phyloP scores from a whole-genome alignment of 768 basidiomycete genomes.

The Pleurotus citrinopileatus region DNA sequence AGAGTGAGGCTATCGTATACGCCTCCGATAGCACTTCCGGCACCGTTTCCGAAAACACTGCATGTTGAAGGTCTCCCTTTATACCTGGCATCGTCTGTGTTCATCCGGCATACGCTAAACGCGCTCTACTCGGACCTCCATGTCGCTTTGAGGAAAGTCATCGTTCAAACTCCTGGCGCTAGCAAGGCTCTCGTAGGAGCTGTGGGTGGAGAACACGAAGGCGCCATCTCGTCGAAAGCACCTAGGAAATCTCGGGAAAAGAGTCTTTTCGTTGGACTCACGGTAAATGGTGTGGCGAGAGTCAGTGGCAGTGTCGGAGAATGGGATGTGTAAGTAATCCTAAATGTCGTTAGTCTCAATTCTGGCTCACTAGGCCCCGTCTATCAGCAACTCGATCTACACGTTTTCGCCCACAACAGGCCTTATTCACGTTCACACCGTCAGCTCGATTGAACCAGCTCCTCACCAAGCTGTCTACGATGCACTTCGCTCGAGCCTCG shows the following conservation, averaged over 20 bases:
- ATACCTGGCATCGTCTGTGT: conserved; percentile 67
- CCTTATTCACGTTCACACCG: conserved; percentile 57
- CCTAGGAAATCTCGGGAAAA: conserved; percentile 44
- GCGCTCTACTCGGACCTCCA: conserved; percentile 67
- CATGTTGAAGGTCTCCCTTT: conserved; percentile 73
- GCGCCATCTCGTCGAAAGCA: conserved; percentile 12
- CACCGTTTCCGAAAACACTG: conserved; percentile 68
- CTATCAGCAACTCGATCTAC: conserved; percentile 65
- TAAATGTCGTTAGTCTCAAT: conserved; percentile 15
- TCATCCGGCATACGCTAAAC: conserved; percentile 72
- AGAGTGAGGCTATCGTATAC: conserved; percentile 64
- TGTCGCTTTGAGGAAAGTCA: conserved; percentile 52
- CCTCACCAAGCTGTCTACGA: conserved; percentile 73
- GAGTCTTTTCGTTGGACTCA: conserved; percentile 50
- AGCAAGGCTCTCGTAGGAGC: neutral
- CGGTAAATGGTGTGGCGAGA: conserved; percentile 55
- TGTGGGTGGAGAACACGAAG: neutral
- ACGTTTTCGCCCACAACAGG: conserved; percentile 66
- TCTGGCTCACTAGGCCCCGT: neutral
- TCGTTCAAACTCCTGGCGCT: conserved; percentile 29
- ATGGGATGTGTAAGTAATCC: conserved; percentile 80
- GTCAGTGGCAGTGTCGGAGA: conserved; percentile 61
- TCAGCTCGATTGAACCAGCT: conserved; percentile 77
- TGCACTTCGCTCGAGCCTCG: conserved; percentile 43
- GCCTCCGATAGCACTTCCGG: conserved; percentile 61